Conservation (phyloP, 169 alveolate species). For the Plasmodium vivax region DNA sequence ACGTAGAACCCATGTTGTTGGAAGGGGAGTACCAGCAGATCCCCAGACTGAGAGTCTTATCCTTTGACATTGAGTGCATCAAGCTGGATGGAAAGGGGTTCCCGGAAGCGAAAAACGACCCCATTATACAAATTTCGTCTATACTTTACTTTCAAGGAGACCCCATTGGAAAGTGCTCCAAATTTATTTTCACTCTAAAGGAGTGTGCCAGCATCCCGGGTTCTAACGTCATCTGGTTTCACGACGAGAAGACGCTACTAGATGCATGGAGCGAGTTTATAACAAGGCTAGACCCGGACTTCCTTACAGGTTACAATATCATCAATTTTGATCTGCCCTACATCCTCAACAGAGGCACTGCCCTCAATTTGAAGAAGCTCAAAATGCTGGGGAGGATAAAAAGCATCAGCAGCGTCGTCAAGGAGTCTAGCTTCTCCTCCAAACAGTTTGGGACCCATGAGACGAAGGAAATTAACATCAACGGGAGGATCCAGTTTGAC, state of each 20-base stretch:
- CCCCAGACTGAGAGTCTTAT: constrained; percentile 28
- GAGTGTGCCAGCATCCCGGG: constrained; percentile 91
- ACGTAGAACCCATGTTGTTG: constrained; percentile 83
- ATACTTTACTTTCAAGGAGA: constrained; percentile 86
- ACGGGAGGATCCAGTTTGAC: constrained; percentile 98
- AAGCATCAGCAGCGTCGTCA: constrained; percentile 83
- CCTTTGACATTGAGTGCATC: constrained; percentile 89
- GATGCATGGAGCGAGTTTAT: constrained; percentile 91
- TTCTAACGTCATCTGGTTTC: constrained; percentile 87
- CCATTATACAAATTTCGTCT: constrained; percentile 97
- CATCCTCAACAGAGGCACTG: constrained; percentile 94
- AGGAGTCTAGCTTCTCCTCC: constrained; percentile 89
- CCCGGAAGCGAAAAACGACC: constrained; percentile 95
- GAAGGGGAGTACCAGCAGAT: constrained; percentile 46
- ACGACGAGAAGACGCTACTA: constrained; percentile 85
- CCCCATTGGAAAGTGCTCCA: constrained; percentile 71
- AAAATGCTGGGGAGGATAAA: constrained; percentile 87
- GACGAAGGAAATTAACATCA: constrained; percentile 92
- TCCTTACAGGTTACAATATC: constrained; percentile 98
- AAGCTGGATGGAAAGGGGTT: constrained; percentile 94
- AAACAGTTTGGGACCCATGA: constrained; percentile 95
- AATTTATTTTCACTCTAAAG: constrained; percentile 86
- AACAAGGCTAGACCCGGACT: constrained; percentile 94
- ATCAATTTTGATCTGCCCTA: constrained; percentile 97
- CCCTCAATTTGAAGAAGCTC: constrained; percentile 89